Base-by-base conservation (phyloP, 140 eudicot species). In the Oenanthe javanica region DNA sequence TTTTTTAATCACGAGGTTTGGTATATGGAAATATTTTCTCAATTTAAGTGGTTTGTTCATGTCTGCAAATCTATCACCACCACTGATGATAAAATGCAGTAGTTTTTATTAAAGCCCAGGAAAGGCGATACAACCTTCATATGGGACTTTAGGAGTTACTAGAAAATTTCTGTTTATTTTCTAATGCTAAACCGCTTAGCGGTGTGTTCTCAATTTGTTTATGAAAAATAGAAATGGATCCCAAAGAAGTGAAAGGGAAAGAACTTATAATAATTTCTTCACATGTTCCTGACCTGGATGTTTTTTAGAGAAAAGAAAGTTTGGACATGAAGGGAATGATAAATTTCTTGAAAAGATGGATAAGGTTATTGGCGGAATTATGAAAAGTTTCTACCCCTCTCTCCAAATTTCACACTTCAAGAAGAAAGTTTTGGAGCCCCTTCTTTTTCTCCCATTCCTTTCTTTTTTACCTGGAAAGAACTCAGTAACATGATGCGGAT, bases 101-200 rank as follows among this genome's bases (percentile, higher is more conserved):
- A 72, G 15, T 46, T 46, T 45, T 47, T 49, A 6, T 47, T 45
- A 45, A 47, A 48, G 36, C 63, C 79, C 25, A 19, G 38, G 9
- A 72, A 72, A 40, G 11, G 6, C 51, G 9, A 63, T 19, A 7
- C 11, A 10, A 25, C 23, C 49, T 70, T 13, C 36, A 6, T 9
- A 73, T 73, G 77, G 54, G 57, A 10, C 54, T 46, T 10, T 42
- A 47, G 77, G 77, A 46, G 77, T 40, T 73, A 73, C 6, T 19
- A 18, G 31, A 9, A 40, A 14, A 18, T 74, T 47, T 38, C 18
- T 74, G 40, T 46, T 45, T 74, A 21, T 49, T 46, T 19, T 46
- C 11, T 74, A 43, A 74, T 74, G 47, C 36, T 9, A 27, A 75
- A 75, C 11, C n/a, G 31, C 4, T 47, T 75, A 43, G 51, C 51